Percentiles rank a stretch among this genome's conserved stretches.
phyloP scores from a whole-genome alignment of 768 basidiomycete genomes.

The Serendipita vermifera region DNA sequence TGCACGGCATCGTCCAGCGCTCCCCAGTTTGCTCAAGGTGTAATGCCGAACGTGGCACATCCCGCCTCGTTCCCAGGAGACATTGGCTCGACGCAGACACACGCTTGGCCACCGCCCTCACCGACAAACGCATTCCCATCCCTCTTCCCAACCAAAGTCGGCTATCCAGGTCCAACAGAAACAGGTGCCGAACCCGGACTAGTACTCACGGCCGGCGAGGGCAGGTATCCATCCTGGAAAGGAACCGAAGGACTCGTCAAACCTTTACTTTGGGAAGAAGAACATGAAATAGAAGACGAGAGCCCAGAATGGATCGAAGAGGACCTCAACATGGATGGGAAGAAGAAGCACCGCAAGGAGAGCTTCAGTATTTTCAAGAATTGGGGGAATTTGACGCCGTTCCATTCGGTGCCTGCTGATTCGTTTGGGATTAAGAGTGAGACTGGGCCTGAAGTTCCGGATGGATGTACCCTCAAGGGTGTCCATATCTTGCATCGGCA shows the following conservation, averaged over 20 bases:
- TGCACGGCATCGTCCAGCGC: no score
- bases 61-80: slow-evolving; percentile 20
- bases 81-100: slow-evolving; percentile 56
- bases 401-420: slow-evolving; percentile 61
- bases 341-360: slow-evolving; percentile 18
- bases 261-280: slow-evolving; percentile 9
- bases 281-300: not conserved
- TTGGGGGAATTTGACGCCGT: slow-evolving; percentile 80
- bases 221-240: slow-evolving; percentile 53
- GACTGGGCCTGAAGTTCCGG: slow-evolving; percentile 54
- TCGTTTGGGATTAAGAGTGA: slow-evolving; percentile 67
- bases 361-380: slow-evolving; percentile 56
- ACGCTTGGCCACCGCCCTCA: slow-evolving; percentile 56
- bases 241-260: slow-evolving; percentile 25
- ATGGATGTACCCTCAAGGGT: slow-evolving; percentile 56
- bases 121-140: slow-evolving; percentile 64
- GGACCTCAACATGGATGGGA: not conserved
- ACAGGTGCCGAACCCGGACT: slow-evolving; percentile 26
- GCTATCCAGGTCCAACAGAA: slow-evolving; percentile 63
- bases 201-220: slow-evolving; percentile 17
- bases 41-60: no score
- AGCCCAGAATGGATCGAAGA: not conserved
- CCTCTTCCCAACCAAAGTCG: slow-evolving; percentile 63
- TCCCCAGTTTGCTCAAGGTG: no score
- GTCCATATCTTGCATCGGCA: slow-evolving; percentile 73